A percentile compares a stretch with the other conserved stretches of the same genome.
These are phyloP conservation scores for Grifola frondosa DNA, from an alignment of 1,284 basidiomycete genomes.

Conservation along the genomic window DNA sequence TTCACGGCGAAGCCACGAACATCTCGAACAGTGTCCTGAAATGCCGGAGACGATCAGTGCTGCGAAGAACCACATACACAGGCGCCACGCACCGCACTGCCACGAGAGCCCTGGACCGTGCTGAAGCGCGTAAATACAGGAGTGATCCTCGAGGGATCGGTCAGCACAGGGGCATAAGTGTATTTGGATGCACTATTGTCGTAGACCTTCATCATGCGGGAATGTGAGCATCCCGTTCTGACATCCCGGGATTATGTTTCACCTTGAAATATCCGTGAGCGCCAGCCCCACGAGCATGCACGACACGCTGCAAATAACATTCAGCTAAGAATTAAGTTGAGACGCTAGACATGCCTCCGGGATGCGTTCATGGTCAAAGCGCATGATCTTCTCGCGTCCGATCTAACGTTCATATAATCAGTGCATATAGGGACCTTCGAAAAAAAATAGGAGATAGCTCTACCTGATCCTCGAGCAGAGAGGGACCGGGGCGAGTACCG, in stretches of 20 bases:
- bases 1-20: slow-evolving; percentile 83
- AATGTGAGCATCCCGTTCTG: not conserved
- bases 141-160: slow-evolving; percentile 67
- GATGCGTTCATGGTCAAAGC: slow-evolving; percentile 84
- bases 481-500: slow-evolving; percentile 47
- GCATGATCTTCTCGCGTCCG: slow-evolving; percentile 68
- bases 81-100: slow-evolving; percentile 65
- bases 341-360: slow-evolving; percentile 61
- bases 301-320: slow-evolving; percentile 42
- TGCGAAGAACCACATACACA: no score
- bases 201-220: slow-evolving; percentile 40
- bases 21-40: slow-evolving; percentile 75
- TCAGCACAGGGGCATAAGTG: slow-evolving; percentile 68
- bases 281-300: slow-evolving; percentile 77
- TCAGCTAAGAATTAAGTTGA: not conserved
- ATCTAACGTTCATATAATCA: slow-evolving; percentile 28
- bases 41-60: no score
- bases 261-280: slow-evolving; percentile 79
- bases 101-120: slow-evolving; percentile 76
- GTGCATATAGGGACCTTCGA: not conserved
- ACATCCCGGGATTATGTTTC: no score
- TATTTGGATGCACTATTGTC: slow-evolving; percentile 62
- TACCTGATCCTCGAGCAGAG: slow-evolving; percentile 62
- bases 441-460: not conserved
- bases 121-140: slow-evolving; percentile 81